Percentiles rank a stretch among this genome's conserved stretches.
Conservation (phyloP, 2,329 filamentous ascomycete species). For the Phyllosticta citriasiana region DNA sequence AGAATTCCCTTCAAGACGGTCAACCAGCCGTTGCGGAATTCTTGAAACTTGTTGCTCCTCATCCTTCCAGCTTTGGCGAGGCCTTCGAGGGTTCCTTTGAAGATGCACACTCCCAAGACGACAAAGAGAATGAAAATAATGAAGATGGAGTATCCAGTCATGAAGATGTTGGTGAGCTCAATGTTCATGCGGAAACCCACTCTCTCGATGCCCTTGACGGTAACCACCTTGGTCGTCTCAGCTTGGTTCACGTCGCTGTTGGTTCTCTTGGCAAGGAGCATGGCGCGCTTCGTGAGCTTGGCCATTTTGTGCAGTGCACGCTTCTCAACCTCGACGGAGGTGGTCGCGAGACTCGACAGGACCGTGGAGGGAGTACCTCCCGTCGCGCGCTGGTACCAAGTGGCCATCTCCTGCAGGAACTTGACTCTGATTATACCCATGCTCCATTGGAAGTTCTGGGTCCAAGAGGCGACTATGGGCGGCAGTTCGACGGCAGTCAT, state of each 20-base stretch:
- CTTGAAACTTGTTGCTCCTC: constrained; percentile 75
- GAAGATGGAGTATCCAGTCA: constrained; percentile 86
- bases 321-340: constrained; percentile 78
- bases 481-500: constrained; percentile 73
- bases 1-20: constrained; percentile 89
- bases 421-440: constrained; percentile 85
- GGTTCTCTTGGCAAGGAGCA: constrained; percentile 13
- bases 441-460: constrained; percentile 95
- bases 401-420: constrained; percentile 83
- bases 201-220: constrained; percentile 75
- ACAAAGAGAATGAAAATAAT: constrained; percentile 71
- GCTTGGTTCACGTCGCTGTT: constrained; percentile 19
- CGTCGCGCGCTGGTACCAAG: constrained; percentile 92
- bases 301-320: constrained; percentile 38
- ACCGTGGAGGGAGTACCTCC: constrained; percentile 75
- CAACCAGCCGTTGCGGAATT: constrained; percentile 91
- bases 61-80: constrained; percentile 67
- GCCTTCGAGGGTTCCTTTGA: constrained; percentile 73
- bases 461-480: constrained; percentile 85
- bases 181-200: constrained; percentile 79
- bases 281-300: constrained; percentile 18
- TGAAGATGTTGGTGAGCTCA: constrained; percentile 84
- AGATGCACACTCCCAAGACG: constrained; percentile 59
- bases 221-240: constrained; percentile 27
- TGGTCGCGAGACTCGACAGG: constrained; percentile 60